Evolutionary conservation across 768 basidiomycete species (phyloP), one percentile per base, ranked within the genome.

Genomic region (Podaxis sp.): DNA sequence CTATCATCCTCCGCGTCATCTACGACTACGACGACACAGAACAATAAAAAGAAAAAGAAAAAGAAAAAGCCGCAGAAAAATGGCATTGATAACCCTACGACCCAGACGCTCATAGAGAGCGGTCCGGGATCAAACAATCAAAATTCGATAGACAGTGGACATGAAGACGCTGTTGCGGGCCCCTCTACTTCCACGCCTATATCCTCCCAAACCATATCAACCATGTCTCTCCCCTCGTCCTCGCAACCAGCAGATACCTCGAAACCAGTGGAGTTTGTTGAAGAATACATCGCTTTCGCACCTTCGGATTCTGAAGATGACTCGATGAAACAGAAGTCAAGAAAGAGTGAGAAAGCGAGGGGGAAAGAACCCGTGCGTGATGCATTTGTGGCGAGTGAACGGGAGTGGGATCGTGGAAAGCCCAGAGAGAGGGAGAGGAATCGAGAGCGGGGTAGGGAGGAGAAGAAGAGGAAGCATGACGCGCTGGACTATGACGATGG

Each of bases 401-500:
- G 80, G 35, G 79, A 81, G 56, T 73, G 77, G 76, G 80, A 78
- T 55, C 62, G 64, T 56, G 76, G 73, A 40, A 77, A 76, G 27
- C 48, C 16, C 7, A 61, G 5, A 28, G 27, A 28, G 27, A 28
- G 64, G 58, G 59, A 63, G 72, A 63, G 57, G 63, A 70, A 66
- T 55, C 52, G 56, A 60, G 57, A 63, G 28, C 62, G 55, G 16
- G 55, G 54, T 36, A 62, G 65, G 28, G 66, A 59, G 42, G 64
- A 54, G 27, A 63, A 57, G 18, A 66, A 67, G 63, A 66, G 65
- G 36, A 63, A 62, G 37, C 61, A 67, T 50, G 63, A 67, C 23
- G 66, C 67, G 64, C 70, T 77, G 55, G 82, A 82, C 65, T 71
- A 72, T 40, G 72, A 77, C 59, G 85, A 85, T 62, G 81, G 76